Evolutionary conservation across 2,329 filamentous ascomycete genomes (phyloP).

Genomic region (Claviceps sp.): DNA sequence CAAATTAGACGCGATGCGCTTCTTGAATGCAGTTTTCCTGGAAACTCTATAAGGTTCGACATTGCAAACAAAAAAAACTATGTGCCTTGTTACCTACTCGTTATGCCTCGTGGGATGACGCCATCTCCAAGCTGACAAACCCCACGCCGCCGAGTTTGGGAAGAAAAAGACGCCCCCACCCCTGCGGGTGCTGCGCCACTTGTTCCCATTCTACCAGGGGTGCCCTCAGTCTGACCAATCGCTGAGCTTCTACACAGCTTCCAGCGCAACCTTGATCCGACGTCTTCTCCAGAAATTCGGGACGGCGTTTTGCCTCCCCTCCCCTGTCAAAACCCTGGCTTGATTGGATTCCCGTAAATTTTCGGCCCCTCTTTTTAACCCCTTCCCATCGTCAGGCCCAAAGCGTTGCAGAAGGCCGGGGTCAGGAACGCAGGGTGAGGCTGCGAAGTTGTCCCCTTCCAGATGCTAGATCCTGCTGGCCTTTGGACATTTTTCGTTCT

Average conservation of each 20-base stretch:
- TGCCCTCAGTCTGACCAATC: background rate
- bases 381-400: background rate
- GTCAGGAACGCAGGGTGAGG: background rate
- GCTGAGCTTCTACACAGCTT: background rate
- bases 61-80: too few relatives aligned
- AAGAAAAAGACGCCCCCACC: too few relatives aligned
- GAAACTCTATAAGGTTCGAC: too few relatives aligned
- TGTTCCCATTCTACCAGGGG: background rate
- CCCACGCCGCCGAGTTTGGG: too few relatives aligned
- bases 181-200: background rate
- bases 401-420: background rate
- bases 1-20: too few relatives aligned
- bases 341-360: constrained; percentile 5
- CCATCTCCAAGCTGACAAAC: too few relatives aligned
- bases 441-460: too few relatives aligned
- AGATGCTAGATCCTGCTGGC: too few relatives aligned
- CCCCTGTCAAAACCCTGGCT: background rate
- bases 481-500: too few relatives aligned
- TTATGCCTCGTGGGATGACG: too few relatives aligned
- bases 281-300: constrained; percentile 2
- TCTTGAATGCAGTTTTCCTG: too few relatives aligned
- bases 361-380: background rate
- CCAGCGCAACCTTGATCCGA: background rate
- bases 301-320: constrained; percentile 1
- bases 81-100: too few relatives aligned